Evolutionary conservation across 2,329 filamentous ascomycete species (phyloP).

Genomic region (Colletotrichum noveboracense): DNA sequence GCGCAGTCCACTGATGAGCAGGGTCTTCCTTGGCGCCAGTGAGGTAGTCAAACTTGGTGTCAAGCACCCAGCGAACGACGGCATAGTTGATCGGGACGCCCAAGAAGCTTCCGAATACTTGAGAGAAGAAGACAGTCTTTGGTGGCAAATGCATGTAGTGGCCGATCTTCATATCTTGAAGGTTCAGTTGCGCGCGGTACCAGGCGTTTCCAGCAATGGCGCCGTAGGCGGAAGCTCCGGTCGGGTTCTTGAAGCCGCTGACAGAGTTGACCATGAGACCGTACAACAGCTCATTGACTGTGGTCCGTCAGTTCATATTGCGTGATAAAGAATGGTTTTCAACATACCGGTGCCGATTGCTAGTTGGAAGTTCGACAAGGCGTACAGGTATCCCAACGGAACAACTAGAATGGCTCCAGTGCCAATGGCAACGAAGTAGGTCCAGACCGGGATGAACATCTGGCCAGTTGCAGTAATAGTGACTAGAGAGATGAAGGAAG

Average conservation of each 20-base stretch:
- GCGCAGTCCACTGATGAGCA: conserved; percentile 66
- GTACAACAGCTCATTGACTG: conserved; percentile 61
- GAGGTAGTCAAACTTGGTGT: conserved; percentile 61
- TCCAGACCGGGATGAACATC: conserved; percentile 65
- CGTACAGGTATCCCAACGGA: conserved; percentile 64
- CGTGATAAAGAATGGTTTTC: too few relatives aligned
- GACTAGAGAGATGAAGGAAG: conserved; percentile 49
- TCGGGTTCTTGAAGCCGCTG: conserved; percentile 51
- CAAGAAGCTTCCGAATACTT: conserved; percentile 63
- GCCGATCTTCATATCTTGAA: conserved; percentile 56
- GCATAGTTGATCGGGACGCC: conserved; percentile 67
- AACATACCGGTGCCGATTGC: conserved; percentile 10
- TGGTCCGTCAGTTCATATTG: neutral
- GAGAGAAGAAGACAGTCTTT: conserved; percentile 63
- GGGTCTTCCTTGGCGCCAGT: conserved; percentile 56
- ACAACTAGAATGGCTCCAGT: conserved; percentile 61
- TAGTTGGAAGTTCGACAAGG: conserved; percentile 59
- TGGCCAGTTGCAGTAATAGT: conserved; percentile 54
- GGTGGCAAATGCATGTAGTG: conserved; percentile 62
- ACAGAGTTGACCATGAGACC: conserved; percentile 63
- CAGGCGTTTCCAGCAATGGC: conserved; percentile 66
- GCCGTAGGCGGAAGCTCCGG: conserved; percentile 62
- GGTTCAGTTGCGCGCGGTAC: conserved; percentile 62
- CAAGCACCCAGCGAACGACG: conserved; percentile 64
- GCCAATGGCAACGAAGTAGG: conserved; percentile 60